Conservation (phyloP, 2,329 filamentous ascomycete species). For the Trichophyton benhamiae region DNA sequence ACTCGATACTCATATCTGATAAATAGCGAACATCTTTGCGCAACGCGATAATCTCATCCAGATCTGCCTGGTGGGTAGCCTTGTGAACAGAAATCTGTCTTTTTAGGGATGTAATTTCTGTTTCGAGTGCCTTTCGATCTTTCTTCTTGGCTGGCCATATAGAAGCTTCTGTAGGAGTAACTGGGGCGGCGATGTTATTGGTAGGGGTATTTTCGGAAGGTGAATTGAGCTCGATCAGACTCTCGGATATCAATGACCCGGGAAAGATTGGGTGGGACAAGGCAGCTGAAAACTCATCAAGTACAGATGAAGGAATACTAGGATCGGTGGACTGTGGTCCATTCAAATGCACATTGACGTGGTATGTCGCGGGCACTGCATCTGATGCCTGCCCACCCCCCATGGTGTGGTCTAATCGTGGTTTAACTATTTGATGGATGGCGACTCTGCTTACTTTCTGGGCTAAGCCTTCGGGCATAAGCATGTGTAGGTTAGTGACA, state of each 20-base stretch:
- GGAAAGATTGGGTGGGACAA: conserved; percentile 31
- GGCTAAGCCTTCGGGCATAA: conserved; percentile 46
- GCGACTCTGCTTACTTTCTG: conserved; percentile 28
- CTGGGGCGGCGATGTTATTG: not conserved
- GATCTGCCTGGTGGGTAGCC: conserved; percentile 24
- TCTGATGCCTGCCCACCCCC: conserved; percentile 26
- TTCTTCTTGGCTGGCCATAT: conserved; percentile 11
- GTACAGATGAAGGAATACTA: conserved; percentile 6
- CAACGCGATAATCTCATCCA: conserved; percentile 27
- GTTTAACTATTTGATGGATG: conserved; percentile 59
- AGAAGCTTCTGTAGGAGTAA: not conserved
- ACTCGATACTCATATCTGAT: conserved; percentile 28
- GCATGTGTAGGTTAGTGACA: conserved; percentile 68
- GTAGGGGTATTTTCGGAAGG: conserved; percentile 6
- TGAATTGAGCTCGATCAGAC: conserved; percentile 28
- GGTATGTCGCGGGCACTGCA: conserved; percentile 32
- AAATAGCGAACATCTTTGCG: conserved; percentile 25
- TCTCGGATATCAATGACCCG: conserved; percentile 28
- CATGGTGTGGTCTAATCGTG: conserved; percentile 38
- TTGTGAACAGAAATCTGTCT: conserved; percentile 22
- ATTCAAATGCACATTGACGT: conserved; percentile 28
- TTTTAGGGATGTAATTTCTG: conserved; percentile 30
- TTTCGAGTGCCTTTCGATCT: conserved; percentile 25
- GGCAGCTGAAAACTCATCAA: conserved; percentile 24
- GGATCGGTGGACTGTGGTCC: conserved; percentile 10